Evolutionary conservation across 164 flowering plant genomes (phyloP).

Genomic region (Liriodendron chinense): DNA sequence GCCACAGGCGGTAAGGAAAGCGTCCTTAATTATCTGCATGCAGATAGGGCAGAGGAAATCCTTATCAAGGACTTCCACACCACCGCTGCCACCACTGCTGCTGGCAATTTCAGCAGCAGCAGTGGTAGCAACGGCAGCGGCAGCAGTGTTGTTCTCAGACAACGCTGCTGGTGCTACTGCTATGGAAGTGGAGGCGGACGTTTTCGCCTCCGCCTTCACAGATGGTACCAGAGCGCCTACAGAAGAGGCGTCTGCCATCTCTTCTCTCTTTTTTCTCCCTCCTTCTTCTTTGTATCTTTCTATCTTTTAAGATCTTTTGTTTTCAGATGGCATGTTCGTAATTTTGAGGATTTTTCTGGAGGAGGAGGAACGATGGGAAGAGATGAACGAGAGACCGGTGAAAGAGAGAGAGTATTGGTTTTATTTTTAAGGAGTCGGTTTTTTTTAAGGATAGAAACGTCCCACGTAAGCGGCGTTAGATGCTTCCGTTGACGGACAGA

Average conservation of each 20-base stretch:
- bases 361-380: background rate
- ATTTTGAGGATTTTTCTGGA: background rate
- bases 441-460: background rate
- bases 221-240: conserved; percentile 61
- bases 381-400: too few species aligned
- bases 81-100: conserved; percentile 8
- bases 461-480: background rate
- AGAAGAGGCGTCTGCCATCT: conserved; percentile 36
- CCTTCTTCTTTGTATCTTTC: background rate
- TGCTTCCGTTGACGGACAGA: background rate
- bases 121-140: background rate
- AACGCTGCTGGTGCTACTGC: background rate
- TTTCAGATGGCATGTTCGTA: background rate
- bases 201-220: conserved; percentile 39
- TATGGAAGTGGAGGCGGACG: conserved; percentile 15
- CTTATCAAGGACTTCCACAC: conserved; percentile 43
- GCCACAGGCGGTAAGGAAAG: conserved; percentile 89
- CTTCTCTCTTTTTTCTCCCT: background rate
- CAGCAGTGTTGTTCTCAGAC: conserved; percentile 1
- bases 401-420: too few species aligned
- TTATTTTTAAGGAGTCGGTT: background rate
- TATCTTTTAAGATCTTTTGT: background rate
- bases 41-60: conserved; percentile 90
- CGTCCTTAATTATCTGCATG: conserved; percentile 92
- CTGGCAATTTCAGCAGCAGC: background rate